Evolutionary conservation across 805 yeast genomes (phyloP), one percentile per base, ranked within the genome.

Genomic region (Tetrapisispora arboricola): DNA sequence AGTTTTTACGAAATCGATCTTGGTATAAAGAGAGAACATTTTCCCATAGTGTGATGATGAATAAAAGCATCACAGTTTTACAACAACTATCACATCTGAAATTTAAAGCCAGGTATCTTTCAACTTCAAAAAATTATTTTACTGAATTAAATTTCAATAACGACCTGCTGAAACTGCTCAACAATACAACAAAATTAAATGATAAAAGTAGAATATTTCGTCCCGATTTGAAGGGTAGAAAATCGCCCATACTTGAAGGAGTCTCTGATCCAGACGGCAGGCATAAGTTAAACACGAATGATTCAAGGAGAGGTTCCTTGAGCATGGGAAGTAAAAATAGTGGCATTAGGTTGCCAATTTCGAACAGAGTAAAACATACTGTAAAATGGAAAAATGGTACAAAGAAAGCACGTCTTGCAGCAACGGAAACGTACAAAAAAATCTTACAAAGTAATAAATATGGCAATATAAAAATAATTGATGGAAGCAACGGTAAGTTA

Each of bases 371-470:
- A 32, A 49, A 43, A 17, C 20, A 49, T 5, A 34, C 45, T 1
- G 39, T 57, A 10, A 52, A 44, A 16, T 58, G 61, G 60, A 50
- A 24, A 10, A 51, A 52, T n/a, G 65, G 65, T 8, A 42, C 56
- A 10, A 59, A 54, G 20, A 49, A 58, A 37, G 60, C 58, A 15
- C 50, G 54, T 32, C 47, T 45, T 12, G 65, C 61, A 16, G 58
- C 59, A 3, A 54, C 50, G 31, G 29, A 41, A 7, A 47, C 46
- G 0, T 38, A 55, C 6, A 40, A 47, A 10, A 46, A 49, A 16
- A 45, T 58, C 3, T 45, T 58, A 19, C 44, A 44, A 10, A 36
- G 52, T 36, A 57, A 57, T 40, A 35, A 35, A 11, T 47, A 45
- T 17, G 65, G 65, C 6, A 42, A 27, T 11, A 49, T 60, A 16